phyloP scores from a whole-genome alignment of 2,329 filamentous ascomycete genomes.

The Zarea fungicola region DNA sequence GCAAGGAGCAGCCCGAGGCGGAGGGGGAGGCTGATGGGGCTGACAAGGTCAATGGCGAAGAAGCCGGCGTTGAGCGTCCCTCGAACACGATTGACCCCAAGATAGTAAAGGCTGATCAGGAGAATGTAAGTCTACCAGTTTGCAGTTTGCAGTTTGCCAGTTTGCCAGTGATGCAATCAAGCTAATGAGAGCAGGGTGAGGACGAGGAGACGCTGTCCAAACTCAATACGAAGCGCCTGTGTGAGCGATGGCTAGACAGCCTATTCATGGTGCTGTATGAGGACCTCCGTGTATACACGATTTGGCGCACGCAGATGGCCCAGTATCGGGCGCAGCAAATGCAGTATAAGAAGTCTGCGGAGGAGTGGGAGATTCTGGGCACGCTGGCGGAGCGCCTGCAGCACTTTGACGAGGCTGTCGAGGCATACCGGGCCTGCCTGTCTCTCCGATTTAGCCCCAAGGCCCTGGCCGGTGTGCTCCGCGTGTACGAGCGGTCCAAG shows the following conservation, averaged over 20 bases:
- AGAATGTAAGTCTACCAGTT: conserved; percentile 52
- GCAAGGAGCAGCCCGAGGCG: conserved; percentile 31
- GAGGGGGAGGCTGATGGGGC: conserved; percentile 30
- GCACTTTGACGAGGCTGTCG: conserved; percentile 83
- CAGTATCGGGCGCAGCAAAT: conserved; percentile 91
- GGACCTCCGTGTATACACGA: conserved; percentile 95
- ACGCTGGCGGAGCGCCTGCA: conserved; percentile 89
- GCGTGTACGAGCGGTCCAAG: conserved; percentile 69
- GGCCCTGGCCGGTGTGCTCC: conserved; percentile 79
- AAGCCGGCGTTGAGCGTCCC: conserved; percentile 63
- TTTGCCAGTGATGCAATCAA: too few species aligned
- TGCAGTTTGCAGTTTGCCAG: too few species aligned
- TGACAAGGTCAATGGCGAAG: conserved; percentile 34
- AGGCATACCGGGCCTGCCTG: conserved; percentile 87
- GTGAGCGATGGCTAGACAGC: conserved; percentile 96
- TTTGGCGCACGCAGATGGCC: conserved; percentile 97
- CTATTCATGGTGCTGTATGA: conserved; percentile 99
- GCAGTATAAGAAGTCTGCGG: conserved; percentile 92
- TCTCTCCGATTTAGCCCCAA: conserved; percentile 88
- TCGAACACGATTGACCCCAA: conserved; percentile 72
- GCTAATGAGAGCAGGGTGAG: conserved; percentile 43
- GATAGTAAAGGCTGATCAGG: conserved; percentile 68
- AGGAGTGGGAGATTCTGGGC: conserved; percentile 97
- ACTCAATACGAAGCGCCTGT: conserved; percentile 94
- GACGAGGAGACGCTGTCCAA: conserved; percentile 74